These are phyloP conservation scores for Purpureocillium takamizusanense DNA, from an alignment of 2,329 filamentous ascomycete species.

Conservation along the genomic window DNA sequence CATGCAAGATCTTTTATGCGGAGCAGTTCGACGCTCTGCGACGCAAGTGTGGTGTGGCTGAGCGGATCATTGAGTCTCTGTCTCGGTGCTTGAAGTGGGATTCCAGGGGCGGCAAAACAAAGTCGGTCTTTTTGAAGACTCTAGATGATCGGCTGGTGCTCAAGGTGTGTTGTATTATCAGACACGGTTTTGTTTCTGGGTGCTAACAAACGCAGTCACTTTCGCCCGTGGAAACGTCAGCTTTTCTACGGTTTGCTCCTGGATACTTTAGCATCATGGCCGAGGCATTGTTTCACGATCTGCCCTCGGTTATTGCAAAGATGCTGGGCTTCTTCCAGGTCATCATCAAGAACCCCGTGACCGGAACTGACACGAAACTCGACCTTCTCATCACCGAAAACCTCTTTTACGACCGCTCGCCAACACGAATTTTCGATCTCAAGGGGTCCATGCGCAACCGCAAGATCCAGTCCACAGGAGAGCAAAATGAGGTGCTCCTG, in stretches of 20 bases:
- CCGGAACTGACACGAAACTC: slow-evolving; percentile 87
- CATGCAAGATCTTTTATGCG: slow-evolving; percentile 97
- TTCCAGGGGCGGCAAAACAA: slow-evolving; percentile 94
- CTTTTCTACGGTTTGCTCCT: slow-evolving; percentile 90
- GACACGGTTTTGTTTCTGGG: no score
- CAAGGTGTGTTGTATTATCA: slow-evolving; percentile 39
- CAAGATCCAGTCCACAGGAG: slow-evolving; percentile 90
- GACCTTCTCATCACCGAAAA: slow-evolving; percentile 96
- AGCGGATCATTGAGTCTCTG: slow-evolving; percentile 89
- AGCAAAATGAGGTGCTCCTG: slow-evolving; percentile 90
- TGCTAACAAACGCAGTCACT: slow-evolving; percentile 50
- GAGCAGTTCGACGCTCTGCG: slow-evolving; percentile 95
- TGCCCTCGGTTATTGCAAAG: slow-evolving; percentile 95
- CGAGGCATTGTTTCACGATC: slow-evolving; percentile 86
- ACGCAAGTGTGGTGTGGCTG: slow-evolving; percentile 83
- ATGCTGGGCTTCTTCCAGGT: slow-evolving; percentile 99
- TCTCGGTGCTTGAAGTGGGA: slow-evolving; percentile 97
- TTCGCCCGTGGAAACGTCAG: slow-evolving; percentile 82
- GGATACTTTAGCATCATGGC: slow-evolving; percentile 98
- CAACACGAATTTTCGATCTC: slow-evolving; percentile 86
- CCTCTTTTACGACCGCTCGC: slow-evolving; percentile 87
- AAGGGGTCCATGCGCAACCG: slow-evolving; percentile 98
- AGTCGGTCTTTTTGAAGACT: slow-evolving; percentile 94
- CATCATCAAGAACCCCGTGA: slow-evolving; percentile 88
- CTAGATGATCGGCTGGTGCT: slow-evolving; percentile 89